Evolutionary conservation across 2,329 filamentous ascomycete species (phyloP).

Genomic region (Pyricularia grisea): DNA sequence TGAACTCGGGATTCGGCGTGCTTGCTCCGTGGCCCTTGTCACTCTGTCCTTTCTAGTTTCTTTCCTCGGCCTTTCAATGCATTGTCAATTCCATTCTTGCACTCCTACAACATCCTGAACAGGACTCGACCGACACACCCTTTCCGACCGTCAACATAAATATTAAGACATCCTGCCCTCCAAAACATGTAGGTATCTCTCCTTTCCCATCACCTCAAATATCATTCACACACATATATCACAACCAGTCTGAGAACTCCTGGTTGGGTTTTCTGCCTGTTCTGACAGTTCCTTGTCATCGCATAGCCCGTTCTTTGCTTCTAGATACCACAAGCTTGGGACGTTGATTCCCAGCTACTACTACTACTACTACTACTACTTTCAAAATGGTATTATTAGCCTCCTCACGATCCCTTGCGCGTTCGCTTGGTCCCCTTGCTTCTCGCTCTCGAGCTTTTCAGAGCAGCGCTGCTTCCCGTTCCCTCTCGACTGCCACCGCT

Average conservation of each 20-base stretch:
- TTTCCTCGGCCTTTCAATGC: not conserved
- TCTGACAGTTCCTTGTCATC: not conserved
- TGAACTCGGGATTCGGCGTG: not conserved
- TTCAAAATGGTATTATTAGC: slow-evolving; percentile 15
- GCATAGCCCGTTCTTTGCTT: not conserved
- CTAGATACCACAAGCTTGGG: not conserved
- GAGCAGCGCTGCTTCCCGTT: slow-evolving; percentile 8
- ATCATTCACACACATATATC: not conserved
- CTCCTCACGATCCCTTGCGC: slow-evolving; percentile 11
- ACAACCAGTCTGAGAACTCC: not conserved
- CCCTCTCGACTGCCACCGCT: slow-evolving; percentile 4
- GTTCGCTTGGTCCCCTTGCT: slow-evolving; percentile 11
- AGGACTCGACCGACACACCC: not conserved
- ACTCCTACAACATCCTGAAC: not conserved
- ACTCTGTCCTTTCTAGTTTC: not conserved
- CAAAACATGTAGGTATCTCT: not conserved
- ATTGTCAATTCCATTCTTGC: not conserved
- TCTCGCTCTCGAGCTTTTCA: slow-evolving; percentile 12
- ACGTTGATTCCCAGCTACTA: not conserved
- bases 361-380: not conserved
- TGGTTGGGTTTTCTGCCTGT: not conserved
- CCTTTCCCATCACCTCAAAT: not conserved
- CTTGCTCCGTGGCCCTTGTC: not conserved
- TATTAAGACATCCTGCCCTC: not conserved
- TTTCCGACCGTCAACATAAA: not conserved